A percentile compares a stretch with the other conserved stretches of the same genome.
Evolutionary conservation across 352 stramenopile genomes (phyloP).

Genomic region (Pythium rishiriense): DNA sequence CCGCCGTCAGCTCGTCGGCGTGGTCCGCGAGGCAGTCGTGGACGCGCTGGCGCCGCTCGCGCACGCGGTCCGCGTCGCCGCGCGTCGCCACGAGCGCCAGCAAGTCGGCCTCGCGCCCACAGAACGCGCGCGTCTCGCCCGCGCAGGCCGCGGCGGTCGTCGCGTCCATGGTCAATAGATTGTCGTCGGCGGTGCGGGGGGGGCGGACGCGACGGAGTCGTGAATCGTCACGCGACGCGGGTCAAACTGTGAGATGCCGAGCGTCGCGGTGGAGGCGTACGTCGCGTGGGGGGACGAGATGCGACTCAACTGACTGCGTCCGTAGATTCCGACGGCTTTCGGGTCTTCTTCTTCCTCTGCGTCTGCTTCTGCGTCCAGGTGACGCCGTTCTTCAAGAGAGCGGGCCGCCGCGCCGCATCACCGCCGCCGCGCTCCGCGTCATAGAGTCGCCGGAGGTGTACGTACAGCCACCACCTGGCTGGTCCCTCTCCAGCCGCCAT

Average conservation of each 20-base stretch:
- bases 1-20: slow-evolving; percentile 50
- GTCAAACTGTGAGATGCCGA: no score
- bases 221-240: no score
- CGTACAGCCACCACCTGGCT: not conserved
- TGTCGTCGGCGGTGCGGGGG: not conserved
- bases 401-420: not conserved
- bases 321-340: no score
- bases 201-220: no score
- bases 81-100: slow-evolving; percentile 45
- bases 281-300: not conserved
- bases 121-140: slow-evolving; percentile 41
- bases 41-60: slow-evolving; percentile 41
- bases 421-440: slow-evolving; percentile 1
- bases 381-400: slow-evolving; percentile 12
- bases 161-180: not conserved
- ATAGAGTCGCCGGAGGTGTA: not conserved
- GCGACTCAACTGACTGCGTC: not conserved
- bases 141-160: slow-evolving; percentile 34
- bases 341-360: not conserved
- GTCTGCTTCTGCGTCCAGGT: slow-evolving; percentile 11
- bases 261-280: no score
- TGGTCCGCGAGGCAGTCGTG: slow-evolving; percentile 55
- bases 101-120: slow-evolving; percentile 48
- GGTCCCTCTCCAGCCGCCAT: not conserved
- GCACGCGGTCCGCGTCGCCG: slow-evolving; percentile 39